These are phyloP conservation scores for Sphagnurus paluster DNA, from an alignment of 1,284 basidiomycete genomes.

Conservation along the genomic window DNA sequence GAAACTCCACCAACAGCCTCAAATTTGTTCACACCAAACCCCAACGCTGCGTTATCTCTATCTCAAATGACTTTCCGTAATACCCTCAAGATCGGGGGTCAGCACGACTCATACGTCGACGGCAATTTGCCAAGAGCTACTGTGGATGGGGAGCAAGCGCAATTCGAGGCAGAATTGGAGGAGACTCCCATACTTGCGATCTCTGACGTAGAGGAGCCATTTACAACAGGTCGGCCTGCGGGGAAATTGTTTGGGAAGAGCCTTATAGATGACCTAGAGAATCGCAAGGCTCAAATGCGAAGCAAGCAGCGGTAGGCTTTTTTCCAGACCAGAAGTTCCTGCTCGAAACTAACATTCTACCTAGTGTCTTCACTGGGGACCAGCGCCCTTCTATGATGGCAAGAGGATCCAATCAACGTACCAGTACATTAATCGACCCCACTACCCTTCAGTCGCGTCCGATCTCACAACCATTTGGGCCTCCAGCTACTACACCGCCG, in stretches of 20 bases:
- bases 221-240: constrained; percentile 50
- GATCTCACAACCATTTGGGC: constrained; percentile 42
- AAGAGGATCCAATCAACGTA: constrained; percentile 49
- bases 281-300: constrained; percentile 72
- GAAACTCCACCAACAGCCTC: constrained; percentile 48
- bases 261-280: constrained; percentile 79
- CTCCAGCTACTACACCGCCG: constrained; percentile 32
- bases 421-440: constrained; percentile 74
- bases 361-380: constrained; percentile 72
- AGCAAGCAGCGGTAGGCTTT: constrained; percentile 65
- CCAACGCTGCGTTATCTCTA: constrained; percentile 65
- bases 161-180: constrained; percentile 44
- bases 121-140: constrained; percentile 60
- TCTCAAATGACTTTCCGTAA: constrained; percentile 83
- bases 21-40: constrained; percentile 77
- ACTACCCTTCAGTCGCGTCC: constrained; percentile 52
- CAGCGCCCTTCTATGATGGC: constrained; percentile 85
- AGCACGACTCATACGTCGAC: constrained; percentile 64
- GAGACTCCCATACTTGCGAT: constrained; percentile 34
- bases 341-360: not conserved
- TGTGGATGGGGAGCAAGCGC: constrained; percentile 70
- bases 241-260: constrained; percentile 79
- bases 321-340: constrained; percentile 3
- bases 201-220: constrained; percentile 41
- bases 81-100: constrained; percentile 64